These are phyloP conservation scores for Moesziomyces globuligerus DNA, from an alignment of 1,284 basidiomycete genomes.

Conservation along the genomic window DNA sequence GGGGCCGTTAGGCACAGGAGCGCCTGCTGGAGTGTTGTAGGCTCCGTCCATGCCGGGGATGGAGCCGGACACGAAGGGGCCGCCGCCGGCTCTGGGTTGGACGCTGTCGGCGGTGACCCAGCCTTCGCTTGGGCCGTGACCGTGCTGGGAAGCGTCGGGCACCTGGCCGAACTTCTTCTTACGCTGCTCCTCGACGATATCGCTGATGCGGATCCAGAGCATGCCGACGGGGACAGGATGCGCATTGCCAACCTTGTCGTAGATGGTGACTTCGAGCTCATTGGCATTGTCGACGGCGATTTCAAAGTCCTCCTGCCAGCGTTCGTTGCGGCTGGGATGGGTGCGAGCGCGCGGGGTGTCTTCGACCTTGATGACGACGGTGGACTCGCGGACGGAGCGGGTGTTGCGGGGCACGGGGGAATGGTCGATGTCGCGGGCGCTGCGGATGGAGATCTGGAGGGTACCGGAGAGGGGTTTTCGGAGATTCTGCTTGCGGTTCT, in stretches of 20 bases:
- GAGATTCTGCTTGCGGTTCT: constrained; percentile 86
- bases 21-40: constrained; percentile 54
- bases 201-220: constrained; percentile 93
- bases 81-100: constrained; percentile 41
- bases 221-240: constrained; percentile 91
- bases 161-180: constrained; percentile 85
- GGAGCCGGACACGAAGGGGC: constrained; percentile 12
- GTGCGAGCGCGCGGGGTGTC: constrained; percentile 91
- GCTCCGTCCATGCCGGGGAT: constrained; percentile 30
- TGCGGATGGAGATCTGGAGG: constrained; percentile 85
- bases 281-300: constrained; percentile 97
- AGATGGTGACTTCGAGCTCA: constrained; percentile 96
- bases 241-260: constrained; percentile 83
- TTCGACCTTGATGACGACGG: constrained; percentile 94
- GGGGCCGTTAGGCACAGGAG: constrained; percentile 49
- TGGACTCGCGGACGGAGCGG: constrained; percentile 75
- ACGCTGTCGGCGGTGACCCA: constrained; percentile 65
- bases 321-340: constrained; percentile 90
- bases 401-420: constrained; percentile 75
- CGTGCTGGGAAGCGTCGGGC: constrained; percentile 38
- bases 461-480: constrained; percentile 94
- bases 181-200: constrained; percentile 92
- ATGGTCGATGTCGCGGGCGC: constrained; percentile 93
- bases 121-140: constrained; percentile 61
- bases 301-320: constrained; percentile 97